phyloP scores from a whole-genome alignment of 176 grass and related monocot species.

The Microstegium vimineum region DNA sequence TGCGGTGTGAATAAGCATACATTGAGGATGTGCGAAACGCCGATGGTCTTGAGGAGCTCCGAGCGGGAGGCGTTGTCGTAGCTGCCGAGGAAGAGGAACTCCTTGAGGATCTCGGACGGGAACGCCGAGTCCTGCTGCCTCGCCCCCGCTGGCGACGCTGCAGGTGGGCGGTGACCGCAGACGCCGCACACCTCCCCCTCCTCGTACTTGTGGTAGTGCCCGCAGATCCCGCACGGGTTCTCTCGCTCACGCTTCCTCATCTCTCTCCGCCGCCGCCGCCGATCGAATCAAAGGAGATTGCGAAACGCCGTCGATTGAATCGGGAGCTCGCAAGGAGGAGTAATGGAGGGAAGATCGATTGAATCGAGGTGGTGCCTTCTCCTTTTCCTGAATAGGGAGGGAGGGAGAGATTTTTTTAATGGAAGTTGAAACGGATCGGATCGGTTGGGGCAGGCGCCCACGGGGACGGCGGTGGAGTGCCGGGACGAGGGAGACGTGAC shows the following conservation, averaged over 20 bases:
- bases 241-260: conserved; percentile 97
- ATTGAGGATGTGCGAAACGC: conserved; percentile 89
- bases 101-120: conserved; percentile 70
- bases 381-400: background rate
- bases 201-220: conserved; percentile 96
- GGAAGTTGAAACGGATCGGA: background rate
- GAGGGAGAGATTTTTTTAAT: background rate
- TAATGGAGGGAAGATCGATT: background rate
- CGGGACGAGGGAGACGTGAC: background rate
- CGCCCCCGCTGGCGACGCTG: background rate
- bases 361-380: background rate
- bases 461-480: background rate
- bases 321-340: conserved; percentile 1
- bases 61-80: conserved; percentile 91
- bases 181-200: conserved; percentile 86
- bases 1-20: conserved; percentile 11
- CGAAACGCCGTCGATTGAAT: background rate
- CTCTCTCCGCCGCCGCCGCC: background rate
- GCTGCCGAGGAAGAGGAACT: conserved; percentile 93
- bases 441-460: conserved; percentile 1
- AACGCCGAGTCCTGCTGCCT: conserved; percentile 54
- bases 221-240: conserved; percentile 93
- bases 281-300: background rate
- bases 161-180: conserved; percentile 72
- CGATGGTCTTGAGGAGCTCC: conserved; percentile 80